Evolutionary conservation across 108 stramenopile genomes (phyloP), one percentile per base, ranked within the genome.

Genomic region (Conticribra weissflogii): DNA sequence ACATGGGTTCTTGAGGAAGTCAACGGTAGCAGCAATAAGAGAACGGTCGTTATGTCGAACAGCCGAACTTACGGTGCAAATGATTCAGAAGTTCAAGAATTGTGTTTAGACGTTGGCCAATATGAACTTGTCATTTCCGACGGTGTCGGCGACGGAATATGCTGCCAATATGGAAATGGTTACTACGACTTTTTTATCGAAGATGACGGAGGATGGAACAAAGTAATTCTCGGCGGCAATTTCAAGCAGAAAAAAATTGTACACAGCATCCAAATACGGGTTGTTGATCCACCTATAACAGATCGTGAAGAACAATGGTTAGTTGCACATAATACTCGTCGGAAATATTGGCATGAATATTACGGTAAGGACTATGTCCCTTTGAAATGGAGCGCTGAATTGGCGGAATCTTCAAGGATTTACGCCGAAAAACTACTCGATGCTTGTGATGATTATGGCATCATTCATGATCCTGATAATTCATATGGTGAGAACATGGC

Each of bases 401-500:
- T 67, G 3, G 66, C 66, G 0, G 54, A 31, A 16, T 33, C 19
- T 27, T 28, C 66, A 1, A 22, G 54, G 41, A 24, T 29, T 12
- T 67, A 67, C 21, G 66, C 66, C 18, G 27, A 55, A 19, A 45
- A 67, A 46, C 41, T 67, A 25, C 24, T 67, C 12, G 54, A 44
- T 27, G 54, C 66, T 17, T 67, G 66, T 27, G 66, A 55, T 31
- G 34, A 36, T 46, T 9, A 23, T 2, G 22, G 41, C 1, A 67
- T 67, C 7, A 44, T 49, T 14, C 66, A 67, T 31, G 66, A 67
- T 54, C 54, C 66, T 24, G 25, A 45, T 18, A 67, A 44, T 24
- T 2, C 2, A n/a, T 56, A 55, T 25, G 66, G 66, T 1, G 66
- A 67, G 28, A 67, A 67, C 18, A 55, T 67, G 66, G 66, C 66